phyloP scores from a whole-genome alignment of 1,139 yeast species.

The Geotrichum fermentans region DNA sequence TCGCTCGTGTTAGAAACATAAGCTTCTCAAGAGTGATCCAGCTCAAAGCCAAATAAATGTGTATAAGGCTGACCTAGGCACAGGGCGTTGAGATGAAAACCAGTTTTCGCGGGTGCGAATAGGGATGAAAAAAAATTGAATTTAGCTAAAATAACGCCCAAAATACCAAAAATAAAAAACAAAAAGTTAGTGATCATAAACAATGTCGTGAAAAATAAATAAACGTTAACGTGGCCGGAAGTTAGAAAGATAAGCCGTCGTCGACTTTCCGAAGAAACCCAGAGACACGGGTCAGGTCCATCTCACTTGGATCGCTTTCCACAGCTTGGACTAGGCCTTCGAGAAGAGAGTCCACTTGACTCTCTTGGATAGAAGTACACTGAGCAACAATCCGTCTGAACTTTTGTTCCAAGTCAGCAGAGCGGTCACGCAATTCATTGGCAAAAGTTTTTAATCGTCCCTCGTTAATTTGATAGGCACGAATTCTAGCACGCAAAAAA shows the following conservation, averaged over 20 bases:
- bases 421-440: constrained; percentile 46
- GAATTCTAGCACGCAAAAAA: constrained; percentile 67
- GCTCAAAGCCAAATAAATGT: constrained; percentile 11
- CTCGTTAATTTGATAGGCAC: constrained; percentile 71
- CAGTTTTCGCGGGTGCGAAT: not conserved
- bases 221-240: not conserved
- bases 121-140: not conserved
- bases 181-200: not conserved
- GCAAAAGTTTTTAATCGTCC: constrained; percentile 48
- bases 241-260: constrained; percentile 9
- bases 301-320: constrained; percentile 70
- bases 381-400: constrained; percentile 84
- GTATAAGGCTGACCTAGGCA: constrained; percentile 13
- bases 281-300: constrained; percentile 51
- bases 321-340: constrained; percentile 88
- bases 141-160: not conserved
- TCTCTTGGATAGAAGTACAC: constrained; percentile 80
- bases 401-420: constrained; percentile 68
- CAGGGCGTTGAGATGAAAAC: constrained; percentile 4
- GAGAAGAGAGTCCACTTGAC: constrained; percentile 73
- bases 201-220: not conserved
- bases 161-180: not conserved
- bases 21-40: not conserved
- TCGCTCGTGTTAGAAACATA: not conserved
- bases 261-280: constrained; percentile 45